phyloP scores from a whole-genome alignment of 495 filamentous ascomycete genomes.

The Aspergillus leporis region DNA sequence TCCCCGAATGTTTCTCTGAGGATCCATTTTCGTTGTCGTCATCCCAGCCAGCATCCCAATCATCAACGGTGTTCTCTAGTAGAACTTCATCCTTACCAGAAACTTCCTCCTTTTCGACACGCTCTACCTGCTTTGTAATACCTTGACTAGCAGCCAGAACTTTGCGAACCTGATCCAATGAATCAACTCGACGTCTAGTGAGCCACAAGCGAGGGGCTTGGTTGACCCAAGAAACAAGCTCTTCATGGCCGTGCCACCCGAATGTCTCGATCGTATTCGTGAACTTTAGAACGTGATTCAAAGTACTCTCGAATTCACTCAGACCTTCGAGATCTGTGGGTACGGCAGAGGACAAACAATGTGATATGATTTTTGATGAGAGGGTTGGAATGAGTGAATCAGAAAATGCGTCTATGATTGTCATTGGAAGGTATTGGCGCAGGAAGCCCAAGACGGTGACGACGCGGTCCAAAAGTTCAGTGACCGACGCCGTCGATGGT shows the following conservation, averaged over 20 bases:
- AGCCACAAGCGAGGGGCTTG: slow-evolving; percentile 82
- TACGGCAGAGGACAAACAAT: slow-evolving; percentile 74
- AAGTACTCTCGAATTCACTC: slow-evolving; percentile 62
- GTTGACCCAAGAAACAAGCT: slow-evolving; percentile 77
- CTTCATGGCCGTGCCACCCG: slow-evolving; percentile 66
- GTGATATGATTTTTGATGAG: slow-evolving; percentile 62
- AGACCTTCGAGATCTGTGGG: slow-evolving; percentile 71
- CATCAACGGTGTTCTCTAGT: slow-evolving; percentile 56
- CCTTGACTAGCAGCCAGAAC: slow-evolving; percentile 65
- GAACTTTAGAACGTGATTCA: slow-evolving; percentile 62
- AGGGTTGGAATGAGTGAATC: slow-evolving; percentile 66
- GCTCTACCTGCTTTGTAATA: slow-evolving; percentile 67
- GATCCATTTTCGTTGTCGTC: slow-evolving; percentile 56
- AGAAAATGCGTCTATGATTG: slow-evolving; percentile 62
- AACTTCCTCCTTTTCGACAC: slow-evolving; percentile 80
- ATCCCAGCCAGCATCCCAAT: slow-evolving; percentile 78
- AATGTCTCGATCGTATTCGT: slow-evolving; percentile 59
- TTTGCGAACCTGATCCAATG: slow-evolving; percentile 70
- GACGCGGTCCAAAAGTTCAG: slow-evolving; percentile 49
- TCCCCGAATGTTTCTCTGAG: slow-evolving; percentile 19
- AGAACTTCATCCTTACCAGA: slow-evolving; percentile 65
- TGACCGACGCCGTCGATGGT: slow-evolving; percentile 26
- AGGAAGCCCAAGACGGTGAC: slow-evolving; percentile 65
- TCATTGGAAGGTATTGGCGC: slow-evolving; percentile 60
- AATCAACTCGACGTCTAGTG: slow-evolving; percentile 74